A percentile compares a stretch with the other conserved stretches of the same genome.
These are phyloP conservation scores for Lophiotrema nucula DNA, from an alignment of 495 filamentous ascomycete genomes.

Conservation along the genomic window DNA sequence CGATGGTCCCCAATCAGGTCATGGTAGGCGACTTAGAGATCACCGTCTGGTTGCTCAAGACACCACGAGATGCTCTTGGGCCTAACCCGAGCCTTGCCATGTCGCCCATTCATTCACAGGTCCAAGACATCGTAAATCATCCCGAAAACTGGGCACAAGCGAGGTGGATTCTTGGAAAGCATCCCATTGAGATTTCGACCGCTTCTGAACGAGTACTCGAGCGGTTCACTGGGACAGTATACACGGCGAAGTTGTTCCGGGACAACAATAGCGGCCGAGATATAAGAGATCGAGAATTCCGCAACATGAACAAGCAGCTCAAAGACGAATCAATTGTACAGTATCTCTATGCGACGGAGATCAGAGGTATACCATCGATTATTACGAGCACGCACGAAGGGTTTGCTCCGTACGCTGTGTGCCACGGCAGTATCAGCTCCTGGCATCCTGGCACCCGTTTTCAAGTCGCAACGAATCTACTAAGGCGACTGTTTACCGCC, in stretches of 20 bases:
- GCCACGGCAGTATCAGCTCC: background rate
- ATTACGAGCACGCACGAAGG: conserved; percentile 11
- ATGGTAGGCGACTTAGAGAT: background rate
- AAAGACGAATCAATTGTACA: conserved; percentile 6
- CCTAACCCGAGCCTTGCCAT: background rate
- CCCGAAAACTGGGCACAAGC: background rate
- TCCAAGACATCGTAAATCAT: background rate
- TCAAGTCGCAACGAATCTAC: background rate
- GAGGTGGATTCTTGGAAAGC: background rate
- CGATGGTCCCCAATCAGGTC: background rate
- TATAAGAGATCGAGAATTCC: background rate
- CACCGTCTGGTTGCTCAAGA: conserved; percentile 2
- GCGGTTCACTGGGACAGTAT: conserved; percentile 1
- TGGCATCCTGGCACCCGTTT: conserved; percentile 3
- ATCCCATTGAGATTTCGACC: background rate
- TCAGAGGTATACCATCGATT: background rate
- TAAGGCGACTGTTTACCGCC: conserved; percentile 5
- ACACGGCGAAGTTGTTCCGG: conserved; percentile 5
- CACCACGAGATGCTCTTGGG: background rate
- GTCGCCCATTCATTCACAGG: background rate
- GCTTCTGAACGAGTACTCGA: conserved; percentile 1
- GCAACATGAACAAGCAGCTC: background rate
- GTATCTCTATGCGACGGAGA: background rate
- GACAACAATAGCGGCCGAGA: background rate
- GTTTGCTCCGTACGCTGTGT: background rate